Evolutionary conservation across 352 stramenopile species (phyloP).

Genomic region (Pythium aphanidermatum): DNA sequence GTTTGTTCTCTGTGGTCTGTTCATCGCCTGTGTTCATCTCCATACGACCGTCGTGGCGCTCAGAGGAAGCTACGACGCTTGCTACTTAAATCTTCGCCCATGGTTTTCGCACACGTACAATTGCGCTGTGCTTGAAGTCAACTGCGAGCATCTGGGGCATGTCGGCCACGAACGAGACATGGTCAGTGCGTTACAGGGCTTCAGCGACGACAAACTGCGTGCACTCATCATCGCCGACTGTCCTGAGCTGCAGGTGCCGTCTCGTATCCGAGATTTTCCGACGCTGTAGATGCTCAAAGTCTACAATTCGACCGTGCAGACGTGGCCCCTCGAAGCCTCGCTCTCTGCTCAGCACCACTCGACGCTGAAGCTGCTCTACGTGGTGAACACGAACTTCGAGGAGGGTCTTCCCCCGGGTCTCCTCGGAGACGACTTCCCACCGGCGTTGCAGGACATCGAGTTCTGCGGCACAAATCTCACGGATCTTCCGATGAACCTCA

Average conservation of each 20-base stretch:
- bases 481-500: background rate
- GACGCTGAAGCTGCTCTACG: constrained; percentile 7
- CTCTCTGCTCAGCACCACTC: constrained; percentile 2
- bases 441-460: constrained; percentile 6
- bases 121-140: constrained; percentile 10
- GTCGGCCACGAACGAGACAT: background rate
- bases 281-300: constrained; percentile 9
- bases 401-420: constrained; percentile 1
- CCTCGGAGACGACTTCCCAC: constrained; percentile 1
- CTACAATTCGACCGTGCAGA: constrained; percentile 17
- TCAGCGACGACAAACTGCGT: background rate
- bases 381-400: constrained; percentile 3
- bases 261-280: constrained; percentile 2
- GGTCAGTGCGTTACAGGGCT: background rate
- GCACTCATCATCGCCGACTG: constrained; percentile 17
- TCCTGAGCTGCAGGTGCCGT: constrained; percentile 2
- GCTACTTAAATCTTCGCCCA: constrained; percentile 5
- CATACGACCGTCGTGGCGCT: background rate
- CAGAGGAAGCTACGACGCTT: background rate
- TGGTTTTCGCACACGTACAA: constrained; percentile 8
- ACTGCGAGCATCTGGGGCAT: constrained; percentile 3
- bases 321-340: constrained; percentile 6
- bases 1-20: constrained; percentile 6
- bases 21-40: constrained; percentile 3
- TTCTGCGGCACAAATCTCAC: constrained; percentile 12